Conservation (phyloP, 257 asterid species). For the Gardenia jasminoides region DNA sequence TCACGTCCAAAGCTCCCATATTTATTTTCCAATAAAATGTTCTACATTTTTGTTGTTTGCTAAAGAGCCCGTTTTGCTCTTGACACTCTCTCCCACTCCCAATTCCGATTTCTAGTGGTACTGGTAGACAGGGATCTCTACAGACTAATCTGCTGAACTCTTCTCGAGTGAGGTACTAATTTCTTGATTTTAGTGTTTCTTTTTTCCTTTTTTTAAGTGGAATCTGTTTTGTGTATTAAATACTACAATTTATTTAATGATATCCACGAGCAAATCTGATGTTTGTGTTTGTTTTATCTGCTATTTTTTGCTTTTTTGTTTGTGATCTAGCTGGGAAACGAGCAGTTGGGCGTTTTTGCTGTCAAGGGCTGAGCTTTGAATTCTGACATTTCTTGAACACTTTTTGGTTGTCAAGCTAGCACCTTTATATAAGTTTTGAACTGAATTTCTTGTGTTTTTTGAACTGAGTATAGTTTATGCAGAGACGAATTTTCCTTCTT, state of each 20-base stretch:
- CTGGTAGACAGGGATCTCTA: not conserved
- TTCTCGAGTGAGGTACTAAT: not conserved
- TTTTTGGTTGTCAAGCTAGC: too few relatives aligned
- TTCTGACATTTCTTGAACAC: not conserved
- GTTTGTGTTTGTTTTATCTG: not conserved
- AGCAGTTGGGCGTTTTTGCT: not conserved
- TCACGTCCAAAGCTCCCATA: not conserved
- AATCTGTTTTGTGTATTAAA: not conserved
- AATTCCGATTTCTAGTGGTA: not conserved
- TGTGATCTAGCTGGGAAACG: not conserved
- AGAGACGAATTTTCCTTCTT: not conserved
- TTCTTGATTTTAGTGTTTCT: not conserved
- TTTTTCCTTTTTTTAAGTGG: not conserved
- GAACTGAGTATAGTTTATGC: not conserved
- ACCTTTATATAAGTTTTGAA: not conserved
- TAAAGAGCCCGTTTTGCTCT: constrained; percentile 1
- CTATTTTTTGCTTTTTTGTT: not conserved
- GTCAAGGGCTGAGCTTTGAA: not conserved
- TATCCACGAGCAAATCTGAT: not conserved
- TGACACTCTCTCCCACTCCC: not conserved
- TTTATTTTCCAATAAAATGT: not conserved
- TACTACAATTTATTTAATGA: not conserved
- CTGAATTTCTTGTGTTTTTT: too few relatives aligned
- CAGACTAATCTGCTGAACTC: not conserved
- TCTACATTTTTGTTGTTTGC: not conserved